Base-by-base conservation (phyloP, 1,284 basidiomycete genomes). In the Ustilago crameri region DNA sequence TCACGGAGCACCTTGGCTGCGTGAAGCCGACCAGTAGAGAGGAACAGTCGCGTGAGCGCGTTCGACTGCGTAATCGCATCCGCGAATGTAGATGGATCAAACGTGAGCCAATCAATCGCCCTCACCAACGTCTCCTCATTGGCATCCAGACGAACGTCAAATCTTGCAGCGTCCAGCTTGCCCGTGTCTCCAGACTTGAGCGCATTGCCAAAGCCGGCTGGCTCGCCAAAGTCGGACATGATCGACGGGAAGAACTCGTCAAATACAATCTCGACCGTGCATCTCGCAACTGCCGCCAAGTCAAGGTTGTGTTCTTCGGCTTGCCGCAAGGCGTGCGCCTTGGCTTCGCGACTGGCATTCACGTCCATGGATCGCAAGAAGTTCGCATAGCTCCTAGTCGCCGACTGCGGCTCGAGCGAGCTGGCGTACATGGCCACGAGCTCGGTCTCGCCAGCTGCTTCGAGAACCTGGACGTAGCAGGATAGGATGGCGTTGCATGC, bases 381-480 rank as follows among this genome's bases (percentile, higher is more conserved):
- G 74, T 91, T 86, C 0, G 95, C 94, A 78, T 98, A 98, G 44
- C 93, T 91, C 75, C 93, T 91, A 46, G 95, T 90, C 5, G 94
- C 94, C 73, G 91, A 93, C 63, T 85, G 85, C 61, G 92, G 90
- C n/a, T 93, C 91, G 20, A 98, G 85, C 38, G 92, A 92, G 42
- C 92, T 90, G 1, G 94, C 93, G 81, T 98, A 98, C 86, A 96
- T 89, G 0, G 95, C 94, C 14, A 98, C 93, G 14, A 98, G 87
- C 44, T 91, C 88, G 32, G 92, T 88, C 80, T 95, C 90, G 88
- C 92, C 56, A 71, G 87, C 62, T 20, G 89, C 55, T 50, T 82
- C 92, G 9, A 98, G 87, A 2, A 95, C 90, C 67, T 89, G 88
- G 3, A 98, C 88, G 81, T 98, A 98, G 0, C 91, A 89, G 78